Conservation (phyloP, 495 filamentous ascomycete genomes). For the Letharia columbiana region DNA sequence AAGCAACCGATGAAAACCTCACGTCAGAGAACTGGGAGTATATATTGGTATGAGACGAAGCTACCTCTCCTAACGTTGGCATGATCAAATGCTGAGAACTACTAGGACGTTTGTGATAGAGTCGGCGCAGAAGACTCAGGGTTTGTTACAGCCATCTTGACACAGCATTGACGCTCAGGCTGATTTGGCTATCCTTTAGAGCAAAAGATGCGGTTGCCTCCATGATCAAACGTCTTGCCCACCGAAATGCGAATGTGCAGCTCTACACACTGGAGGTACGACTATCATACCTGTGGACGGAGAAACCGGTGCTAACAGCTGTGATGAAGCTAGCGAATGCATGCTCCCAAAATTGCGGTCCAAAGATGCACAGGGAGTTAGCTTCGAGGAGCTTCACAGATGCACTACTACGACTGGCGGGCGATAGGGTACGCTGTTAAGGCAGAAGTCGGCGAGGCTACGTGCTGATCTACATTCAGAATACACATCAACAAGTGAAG, state of each 20-base stretch:
- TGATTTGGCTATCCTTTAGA: slow-evolving; percentile 34
- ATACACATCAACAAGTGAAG: slow-evolving; percentile 94
- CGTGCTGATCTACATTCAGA: slow-evolving; percentile 37
- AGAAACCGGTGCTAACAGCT: slow-evolving; percentile 13
- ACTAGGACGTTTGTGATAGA: slow-evolving; percentile 88
- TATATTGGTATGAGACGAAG: slow-evolving; percentile 57
- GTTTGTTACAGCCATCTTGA: slow-evolving; percentile 32
- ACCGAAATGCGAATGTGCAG: slow-evolving; percentile 98
- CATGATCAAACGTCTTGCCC: slow-evolving; percentile 91
- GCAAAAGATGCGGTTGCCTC: slow-evolving; percentile 88
- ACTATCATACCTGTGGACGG: neutral
- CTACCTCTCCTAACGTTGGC: neutral
- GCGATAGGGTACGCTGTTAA: slow-evolving; percentile 53
- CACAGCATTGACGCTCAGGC: neutral
- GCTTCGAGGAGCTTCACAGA: slow-evolving; percentile 94
- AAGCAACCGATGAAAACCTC: slow-evolving; percentile 97
- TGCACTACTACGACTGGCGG: slow-evolving; percentile 79
- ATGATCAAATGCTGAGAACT: slow-evolving; percentile 9
- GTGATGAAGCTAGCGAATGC: slow-evolving; percentile 67
- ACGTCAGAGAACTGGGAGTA: slow-evolving; percentile 98
- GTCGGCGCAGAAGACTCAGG: slow-evolving; percentile 59
- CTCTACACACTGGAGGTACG: slow-evolving; percentile 90
- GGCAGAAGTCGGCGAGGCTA: neutral
- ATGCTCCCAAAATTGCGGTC: slow-evolving; percentile 88
- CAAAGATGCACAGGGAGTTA: slow-evolving; percentile 84